Base-by-base conservation (phyloP, 176 grass and related monocot species). In the Triticum monococcum region DNA sequence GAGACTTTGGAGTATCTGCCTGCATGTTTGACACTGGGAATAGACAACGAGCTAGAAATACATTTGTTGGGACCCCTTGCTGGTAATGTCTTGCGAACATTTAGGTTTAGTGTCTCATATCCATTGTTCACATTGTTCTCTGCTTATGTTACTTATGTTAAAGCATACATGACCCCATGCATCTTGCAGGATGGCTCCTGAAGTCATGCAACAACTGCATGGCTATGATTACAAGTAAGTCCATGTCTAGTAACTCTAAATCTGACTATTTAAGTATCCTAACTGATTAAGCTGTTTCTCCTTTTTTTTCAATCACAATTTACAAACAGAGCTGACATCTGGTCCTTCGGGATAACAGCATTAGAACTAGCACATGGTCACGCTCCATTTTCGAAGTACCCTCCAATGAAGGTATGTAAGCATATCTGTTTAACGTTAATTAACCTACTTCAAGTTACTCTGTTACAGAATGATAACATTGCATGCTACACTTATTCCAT, bases 121-220 rank as follows among this genome's bases (percentile, higher is more conserved):
- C 46, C 61, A 69, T 68, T 13, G 5, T 80, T 83, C 81, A 76
- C 24, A 79, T 84, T 77, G 60, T 14, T 43, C 33, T 63, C 18
- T 71, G 59, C 46, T 80, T 79, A n/a, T 72, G 64, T 60, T 81
- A 80, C n/a, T 30, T 73, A 64, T 88, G 48, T 32, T 80, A 82
- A 82, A 46, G 65, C 79, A 78, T 87, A 68, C 68, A 46, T 89
- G 67, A 84, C 66, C 68, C 30, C 41, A 67, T 88, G 28, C 9
- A 64, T 81, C 64, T 86, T 79, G 65, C 86, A 98, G 96, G 96
- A 99, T 99, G 97, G 97, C 97, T 86, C 97, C 97, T 73, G 97
- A 99, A 92, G 97, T 99, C 74, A 99, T 99, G 97, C 97, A 99
- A 79, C 97, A 99, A 87, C 75, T 96, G 72, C 97, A 99, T 85